These are phyloP conservation scores for Eragrostis tef DNA, from an alignment of 202 grass and related monocot genomes.

Conservation along the genomic window DNA sequence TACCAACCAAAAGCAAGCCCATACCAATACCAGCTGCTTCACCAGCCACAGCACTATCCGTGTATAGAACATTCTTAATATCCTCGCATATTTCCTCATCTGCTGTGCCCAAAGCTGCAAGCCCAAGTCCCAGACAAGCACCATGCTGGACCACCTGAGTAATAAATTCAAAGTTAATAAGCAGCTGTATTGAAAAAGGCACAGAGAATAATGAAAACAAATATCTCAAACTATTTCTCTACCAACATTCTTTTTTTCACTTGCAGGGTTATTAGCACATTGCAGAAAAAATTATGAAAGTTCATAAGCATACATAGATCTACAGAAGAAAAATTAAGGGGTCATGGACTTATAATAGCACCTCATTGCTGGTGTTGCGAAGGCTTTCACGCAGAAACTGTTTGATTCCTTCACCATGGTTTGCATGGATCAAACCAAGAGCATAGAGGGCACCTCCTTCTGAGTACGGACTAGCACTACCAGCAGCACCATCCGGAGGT, in stretches of 20 bases:
- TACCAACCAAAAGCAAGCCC: conserved; percentile 96
- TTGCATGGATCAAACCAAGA: conserved; percentile 97
- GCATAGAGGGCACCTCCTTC: conserved; percentile 99
- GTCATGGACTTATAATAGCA: conserved; percentile 30
- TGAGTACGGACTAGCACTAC: conserved; percentile 89
- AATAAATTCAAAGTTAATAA: conserved; percentile 36
- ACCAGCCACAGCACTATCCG: conserved; percentile 88
- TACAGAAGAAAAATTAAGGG: conserved; percentile 22
- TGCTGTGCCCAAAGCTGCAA: conserved; percentile 87
- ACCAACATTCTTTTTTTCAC: not conserved
- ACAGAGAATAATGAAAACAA: not conserved
- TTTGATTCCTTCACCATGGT: conserved; percentile 99
- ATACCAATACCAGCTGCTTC: conserved; percentile 97
- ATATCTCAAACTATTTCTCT: not conserved
- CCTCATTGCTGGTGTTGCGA: conserved; percentile 57
- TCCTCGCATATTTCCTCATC: conserved; percentile 96
- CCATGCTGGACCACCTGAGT: conserved; percentile 97
- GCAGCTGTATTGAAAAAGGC: not conserved
- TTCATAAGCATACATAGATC: not conserved
- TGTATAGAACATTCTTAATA: conserved; percentile 85
- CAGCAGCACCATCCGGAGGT: conserved; percentile 80
- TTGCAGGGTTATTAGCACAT: not conserved
- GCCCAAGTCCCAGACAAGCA: conserved; percentile 90
- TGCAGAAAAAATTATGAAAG: not conserved
- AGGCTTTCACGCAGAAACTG: conserved; percentile 94